Evolutionary conservation across 306 rosid genomes (phyloP), one percentile per base, ranked within the genome.

Genomic region (Prunus mume): DNA sequence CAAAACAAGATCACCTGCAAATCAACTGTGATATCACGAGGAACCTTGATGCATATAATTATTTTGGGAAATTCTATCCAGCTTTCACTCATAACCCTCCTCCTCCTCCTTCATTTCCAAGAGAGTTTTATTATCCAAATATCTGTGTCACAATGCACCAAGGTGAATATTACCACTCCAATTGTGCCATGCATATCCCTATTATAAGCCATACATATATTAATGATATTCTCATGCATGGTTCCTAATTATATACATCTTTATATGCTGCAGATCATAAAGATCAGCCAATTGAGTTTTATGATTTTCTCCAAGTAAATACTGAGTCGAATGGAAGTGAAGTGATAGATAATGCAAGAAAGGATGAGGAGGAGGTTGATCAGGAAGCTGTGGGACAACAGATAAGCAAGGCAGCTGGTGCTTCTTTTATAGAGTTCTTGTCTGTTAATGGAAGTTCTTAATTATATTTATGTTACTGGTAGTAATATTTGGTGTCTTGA

Each of bases 261-360:
- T 34, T 65, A 27, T 63, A 14, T 66, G 62, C 50, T 85, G 89
- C 89, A 92, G 97, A 87, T 63, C 22, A 63, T 12, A 90, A 76
- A 73, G 73, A 88, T 76, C 72, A 90, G 79, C 80, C 80, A 27
- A 45, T 86, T 15, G 91, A 90, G 88, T 91, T 93, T 76, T 93
- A 93, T 66, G 90, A 93, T 83, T 93, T 93, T 80, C 97, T 93
- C 52, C 92, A 83, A 77, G 85, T 93, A 57, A 93, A 93, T 54
- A 80, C 92, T 0, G 91, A 88, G 63, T 91, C 96, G 10, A 89
- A 86, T 56, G 86, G 85, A 78, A 93, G 98, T 70, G 98, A 91
- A 77, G 93, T 91, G 65, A 93, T 83, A 12, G 89, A 93, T 73
- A 57, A 80, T 75, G 75, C 87, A 22, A 88, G 83, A 85, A 88